Base-by-base conservation (phyloP, 1,284 basidiomycete genomes). In the Sporisorium iseilematis-ciliati region DNA sequence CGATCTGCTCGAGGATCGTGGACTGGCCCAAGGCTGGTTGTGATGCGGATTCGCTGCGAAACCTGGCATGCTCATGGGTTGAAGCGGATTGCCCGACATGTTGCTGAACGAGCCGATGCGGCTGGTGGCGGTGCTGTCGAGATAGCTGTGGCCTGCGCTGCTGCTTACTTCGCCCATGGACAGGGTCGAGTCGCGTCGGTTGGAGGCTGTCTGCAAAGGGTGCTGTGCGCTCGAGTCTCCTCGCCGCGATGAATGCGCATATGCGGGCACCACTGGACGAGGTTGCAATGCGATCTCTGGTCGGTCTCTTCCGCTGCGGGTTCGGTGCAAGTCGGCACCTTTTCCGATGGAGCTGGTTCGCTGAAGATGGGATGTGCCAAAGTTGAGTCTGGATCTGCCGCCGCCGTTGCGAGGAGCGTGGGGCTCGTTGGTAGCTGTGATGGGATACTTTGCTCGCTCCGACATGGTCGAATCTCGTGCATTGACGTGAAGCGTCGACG, bases 81-180 rank as follows among this genome's bases (percentile, higher is more conserved):
- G 74, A 6, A 76, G 60, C 54, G 74, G 74, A 12, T 42, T 65
- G 20, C 54, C 65, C 4, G 65, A 45, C 59, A 64, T 64, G 50
- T 67, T 64, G 65, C 68, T 68, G 23, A 72, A 65, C 40, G 68
- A 72, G 38, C 65, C 65, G 23, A 76, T 65, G 18, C 74, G 57
- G 56, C 74, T 76, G 18, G 60, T 71, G 16, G 69, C 54, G n/a
- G 54, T 75, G 56, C 72, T 68, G 5, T 72, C 65, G 33, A 53
- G 21, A 11, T 60, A 59, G 55, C 60, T 67, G 43, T 75, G 73
- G 49, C 58, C 58, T 12, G 51, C 63, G 57, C 58, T 65, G 63
- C 73, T 72, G 61, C 60, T 61, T 21, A 62, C 58, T 21, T 75
- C 72, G 66, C 61, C 62, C 21, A 58, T 45, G 43, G 64, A 67